A percentile compares a stretch with the other conserved stretches of the same genome.
Evolutionary conservation across 768 basidiomycete genomes (phyloP).

Genomic region (Rhodotorula graminis): DNA sequence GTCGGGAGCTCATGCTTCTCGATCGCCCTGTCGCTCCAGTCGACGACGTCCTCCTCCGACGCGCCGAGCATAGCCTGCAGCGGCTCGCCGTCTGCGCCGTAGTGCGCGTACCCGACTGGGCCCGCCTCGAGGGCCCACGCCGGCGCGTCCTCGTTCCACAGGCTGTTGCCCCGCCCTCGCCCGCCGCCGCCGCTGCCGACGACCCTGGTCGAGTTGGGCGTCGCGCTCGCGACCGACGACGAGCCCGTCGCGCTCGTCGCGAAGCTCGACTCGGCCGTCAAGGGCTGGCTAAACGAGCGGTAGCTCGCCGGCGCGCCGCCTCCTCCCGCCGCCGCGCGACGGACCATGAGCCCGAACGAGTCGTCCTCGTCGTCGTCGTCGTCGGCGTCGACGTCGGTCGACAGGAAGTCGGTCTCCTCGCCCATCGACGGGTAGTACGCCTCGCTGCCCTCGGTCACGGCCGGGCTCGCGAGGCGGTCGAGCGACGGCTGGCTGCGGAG

Average conservation of each 20-base stretch:
- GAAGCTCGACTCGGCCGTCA: neutral
- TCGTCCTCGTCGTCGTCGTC: slow-evolving; percentile 24
- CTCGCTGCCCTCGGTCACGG: slow-evolving; percentile 4
- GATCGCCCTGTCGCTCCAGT: slow-evolving; percentile 64
- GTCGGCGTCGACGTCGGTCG: slow-evolving; percentile 4
- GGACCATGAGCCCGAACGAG: neutral
- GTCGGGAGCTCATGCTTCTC: slow-evolving; percentile 52
- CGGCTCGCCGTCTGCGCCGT: neutral
- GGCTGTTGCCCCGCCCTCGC: neutral
- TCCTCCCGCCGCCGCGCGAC: neutral
- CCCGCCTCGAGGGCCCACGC: neutral
- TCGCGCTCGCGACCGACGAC: no score
- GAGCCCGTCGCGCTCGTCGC: neutral
- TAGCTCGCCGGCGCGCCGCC: neutral
- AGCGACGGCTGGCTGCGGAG: neutral
- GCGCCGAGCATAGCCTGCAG: slow-evolving; percentile 48
- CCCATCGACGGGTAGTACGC: neutral
- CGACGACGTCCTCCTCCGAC: slow-evolving; percentile 72
- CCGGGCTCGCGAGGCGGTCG: neutral
- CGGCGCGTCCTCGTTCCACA: slow-evolving; percentile 24
- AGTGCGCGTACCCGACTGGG: slow-evolving; percentile 38
- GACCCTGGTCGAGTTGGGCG: neutral
- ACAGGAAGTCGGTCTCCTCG: slow-evolving; percentile 20
- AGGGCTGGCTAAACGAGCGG: neutral
- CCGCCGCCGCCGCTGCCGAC: neutral